Percentiles rank a stretch among this genome's conserved stretches.
These are phyloP conservation scores for Penicillium canariense DNA, from an alignment of 495 filamentous ascomycete species.

Conservation along the genomic window DNA sequence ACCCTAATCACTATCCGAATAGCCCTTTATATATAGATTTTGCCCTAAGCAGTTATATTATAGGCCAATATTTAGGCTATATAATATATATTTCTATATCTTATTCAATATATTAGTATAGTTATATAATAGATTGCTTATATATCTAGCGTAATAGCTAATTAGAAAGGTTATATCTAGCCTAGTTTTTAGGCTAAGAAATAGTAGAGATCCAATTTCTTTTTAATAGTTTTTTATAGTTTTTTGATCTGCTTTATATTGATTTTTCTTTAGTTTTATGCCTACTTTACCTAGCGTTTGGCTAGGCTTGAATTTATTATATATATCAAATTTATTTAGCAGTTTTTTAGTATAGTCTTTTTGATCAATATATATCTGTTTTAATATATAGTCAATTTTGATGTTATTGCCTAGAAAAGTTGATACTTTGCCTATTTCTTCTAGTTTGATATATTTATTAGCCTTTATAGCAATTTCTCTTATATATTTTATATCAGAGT, in stretches of 20 bases:
- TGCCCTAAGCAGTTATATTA: background rate
- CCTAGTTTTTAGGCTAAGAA: background rate
- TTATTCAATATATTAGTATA: background rate
- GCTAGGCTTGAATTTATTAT: background rate
- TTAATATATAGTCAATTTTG: background rate
- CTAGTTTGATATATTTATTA: background rate
- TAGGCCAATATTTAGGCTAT: background rate
- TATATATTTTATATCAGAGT: background rate
- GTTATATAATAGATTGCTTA: background rate
- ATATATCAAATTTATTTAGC: background rate
- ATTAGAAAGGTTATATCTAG: background rate
- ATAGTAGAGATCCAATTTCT: background rate
- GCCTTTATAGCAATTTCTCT: background rate
- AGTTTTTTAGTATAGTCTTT: background rate
- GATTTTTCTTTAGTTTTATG: background rate
- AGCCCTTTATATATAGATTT: background rate
- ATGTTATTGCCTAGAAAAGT: background rate
- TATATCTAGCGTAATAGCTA: background rate
- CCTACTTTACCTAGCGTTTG: background rate
- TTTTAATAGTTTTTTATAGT: background rate
- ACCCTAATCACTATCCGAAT: background rate
- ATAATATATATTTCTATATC: background rate
- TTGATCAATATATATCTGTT: background rate
- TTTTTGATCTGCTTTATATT: background rate
- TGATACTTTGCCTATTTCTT: background rate